Evolutionary conservation across 2,329 filamentous ascomycete genomes (phyloP).

Genomic region (Neonectria coccinea): DNA sequence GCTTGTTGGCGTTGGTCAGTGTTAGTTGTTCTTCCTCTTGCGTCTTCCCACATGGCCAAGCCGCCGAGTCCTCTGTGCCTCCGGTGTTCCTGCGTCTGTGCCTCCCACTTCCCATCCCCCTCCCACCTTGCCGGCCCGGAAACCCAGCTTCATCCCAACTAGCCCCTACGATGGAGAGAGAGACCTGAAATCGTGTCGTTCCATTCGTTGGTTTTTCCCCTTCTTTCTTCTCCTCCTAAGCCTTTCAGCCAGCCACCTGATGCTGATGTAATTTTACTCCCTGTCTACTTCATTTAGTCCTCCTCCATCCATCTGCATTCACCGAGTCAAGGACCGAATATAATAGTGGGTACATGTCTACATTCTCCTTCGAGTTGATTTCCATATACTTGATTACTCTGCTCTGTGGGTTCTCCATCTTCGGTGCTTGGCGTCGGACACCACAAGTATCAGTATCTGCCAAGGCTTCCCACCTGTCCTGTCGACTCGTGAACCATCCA

Average conservation of each 20-base stretch:
- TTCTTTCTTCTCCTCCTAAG: not conserved
- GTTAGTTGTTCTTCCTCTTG: not conserved
- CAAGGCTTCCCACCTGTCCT: not conserved
- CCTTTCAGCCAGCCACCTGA: not conserved
- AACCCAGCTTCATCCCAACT: constrained; percentile 7
- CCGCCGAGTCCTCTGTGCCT: not conserved
- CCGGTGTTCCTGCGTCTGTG: not conserved
- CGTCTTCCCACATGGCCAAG: constrained; percentile 1
- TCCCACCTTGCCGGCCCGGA: constrained; percentile 5
- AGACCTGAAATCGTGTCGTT: not conserved
- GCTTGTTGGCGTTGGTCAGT: not conserved
- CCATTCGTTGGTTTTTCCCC: not conserved
- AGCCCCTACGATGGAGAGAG: not conserved
- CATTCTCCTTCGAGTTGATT: not conserved
- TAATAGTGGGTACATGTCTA: not conserved
- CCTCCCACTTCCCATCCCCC: not conserved
- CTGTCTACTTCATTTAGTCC: not conserved
- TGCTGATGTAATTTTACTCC: not conserved
- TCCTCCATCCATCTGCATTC: not conserved
- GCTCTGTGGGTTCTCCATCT: not conserved
- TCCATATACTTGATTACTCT: not conserved
- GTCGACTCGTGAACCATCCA: not conserved
- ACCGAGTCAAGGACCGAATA: not conserved
- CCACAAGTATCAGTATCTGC: not conserved
- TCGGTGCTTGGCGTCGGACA: not conserved